A percentile compares a stretch with the other conserved stretches of the same genome.
Conservation (phyloP, 805 yeast species). For the Candida jianshihensis region DNA sequence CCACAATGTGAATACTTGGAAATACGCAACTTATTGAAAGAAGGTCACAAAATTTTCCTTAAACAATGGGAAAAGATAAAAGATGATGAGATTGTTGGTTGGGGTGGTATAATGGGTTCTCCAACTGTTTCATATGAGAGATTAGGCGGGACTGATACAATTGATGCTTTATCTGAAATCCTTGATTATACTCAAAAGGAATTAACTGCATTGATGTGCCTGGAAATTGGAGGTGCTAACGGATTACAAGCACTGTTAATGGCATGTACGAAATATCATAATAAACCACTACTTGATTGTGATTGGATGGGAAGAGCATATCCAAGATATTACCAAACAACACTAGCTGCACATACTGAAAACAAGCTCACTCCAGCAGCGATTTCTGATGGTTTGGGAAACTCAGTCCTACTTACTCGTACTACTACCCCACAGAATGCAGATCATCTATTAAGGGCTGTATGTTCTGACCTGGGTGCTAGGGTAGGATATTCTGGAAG, state of each 20-base stretch:
- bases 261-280: conserved; percentile 18
- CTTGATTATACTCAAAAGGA: conserved; percentile 21
- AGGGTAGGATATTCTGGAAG: conserved; percentile 16
- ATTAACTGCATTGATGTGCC: conserved; percentile 24
- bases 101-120: conserved; percentile 35
- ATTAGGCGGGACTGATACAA: conserved; percentile 28
- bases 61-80: conserved; percentile 25
- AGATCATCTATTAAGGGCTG: conserved; percentile 31
- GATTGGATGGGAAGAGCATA: conserved; percentile 42
- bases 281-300: conserved; percentile 26
- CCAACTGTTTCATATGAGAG: conserved; percentile 39
- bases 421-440: conserved; percentile 15
- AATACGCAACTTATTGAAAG: conserved; percentile 24
- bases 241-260: conserved; percentile 25
- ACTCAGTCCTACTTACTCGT: conserved; percentile 23
- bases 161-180: conserved; percentile 23
- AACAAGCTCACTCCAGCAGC: conserved; percentile 11
- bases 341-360: conserved; percentile 8
- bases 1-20: conserved; percentile 34
- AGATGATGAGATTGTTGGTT: conserved; percentile 20
- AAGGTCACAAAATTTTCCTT: conserved; percentile 29
- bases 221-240: conserved; percentile 38
- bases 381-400: conserved; percentile 33
- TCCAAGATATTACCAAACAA: conserved; percentile 33
- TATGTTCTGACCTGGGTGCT: conserved; percentile 26